A percentile compares a stretch with the other conserved stretches of the same genome.
phyloP scores from a whole-genome alignment of 2,329 filamentous ascomycete genomes.

The Onygena corvina region DNA sequence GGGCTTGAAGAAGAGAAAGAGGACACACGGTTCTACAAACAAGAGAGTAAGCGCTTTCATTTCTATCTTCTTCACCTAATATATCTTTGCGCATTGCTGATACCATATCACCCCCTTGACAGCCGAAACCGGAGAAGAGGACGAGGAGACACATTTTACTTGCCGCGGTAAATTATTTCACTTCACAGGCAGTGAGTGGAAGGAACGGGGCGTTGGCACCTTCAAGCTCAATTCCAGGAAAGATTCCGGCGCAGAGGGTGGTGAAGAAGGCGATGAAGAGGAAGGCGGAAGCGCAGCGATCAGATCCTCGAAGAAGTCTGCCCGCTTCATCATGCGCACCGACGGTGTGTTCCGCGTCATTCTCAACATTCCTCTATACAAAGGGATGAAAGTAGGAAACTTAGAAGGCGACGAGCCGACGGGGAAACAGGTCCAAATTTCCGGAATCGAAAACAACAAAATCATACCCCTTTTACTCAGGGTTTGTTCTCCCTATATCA shows the following conservation, averaged over 20 bases:
- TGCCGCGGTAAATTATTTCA: constrained; percentile 76
- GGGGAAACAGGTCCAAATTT: constrained; percentile 57
- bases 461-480: constrained; percentile 45
- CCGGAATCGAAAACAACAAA: constrained; percentile 43
- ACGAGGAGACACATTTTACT: constrained; percentile 61
- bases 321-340: constrained; percentile 78
- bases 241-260: constrained; percentile 45
- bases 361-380: constrained; percentile 70
- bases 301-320: constrained; percentile 32
- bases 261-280: constrained; percentile 32
- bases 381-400: constrained; percentile 67
- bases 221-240: constrained; percentile 70
- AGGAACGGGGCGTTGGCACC: constrained; percentile 73
- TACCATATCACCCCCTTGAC: constrained; percentile 5
- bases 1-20: constrained; percentile 41
- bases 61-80: neutral
- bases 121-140: constrained; percentile 82
- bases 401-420: constrained; percentile 49
- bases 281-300: constrained; percentile 24
- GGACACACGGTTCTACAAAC: constrained; percentile 40
- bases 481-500: constrained; percentile 30
- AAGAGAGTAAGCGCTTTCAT: constrained; percentile 54
- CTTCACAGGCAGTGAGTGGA: constrained; percentile 67
- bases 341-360: constrained; percentile 80
- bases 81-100: neutral